These are phyloP conservation scores for Pythium rhizo-oryzae DNA, from an alignment of 352 stramenopile genomes.

Conservation along the genomic window DNA sequence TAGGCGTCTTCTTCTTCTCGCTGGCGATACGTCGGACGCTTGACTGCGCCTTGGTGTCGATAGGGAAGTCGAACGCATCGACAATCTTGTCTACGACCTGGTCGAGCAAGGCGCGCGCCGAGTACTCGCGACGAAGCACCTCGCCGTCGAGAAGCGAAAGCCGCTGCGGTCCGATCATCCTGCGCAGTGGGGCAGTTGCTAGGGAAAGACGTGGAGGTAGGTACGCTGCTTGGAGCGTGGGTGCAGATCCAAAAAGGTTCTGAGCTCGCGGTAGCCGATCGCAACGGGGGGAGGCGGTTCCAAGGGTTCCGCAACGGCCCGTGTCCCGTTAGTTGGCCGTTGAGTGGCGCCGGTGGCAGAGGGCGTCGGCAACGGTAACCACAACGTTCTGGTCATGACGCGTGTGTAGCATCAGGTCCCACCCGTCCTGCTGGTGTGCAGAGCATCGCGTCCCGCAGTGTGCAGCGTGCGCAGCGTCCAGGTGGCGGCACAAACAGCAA, in stretches of 20 bases:
- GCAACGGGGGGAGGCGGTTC: neutral
- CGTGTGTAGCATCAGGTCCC: neutral
- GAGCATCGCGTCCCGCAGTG: neutral
- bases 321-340: neutral
- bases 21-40: neutral
- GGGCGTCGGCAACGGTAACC: neutral
- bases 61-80: constrained; percentile 41
- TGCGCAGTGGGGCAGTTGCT: neutral
- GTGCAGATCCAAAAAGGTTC: constrained; percentile 4
- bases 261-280: neutral
- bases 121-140: constrained; percentile 30
- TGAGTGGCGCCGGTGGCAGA: constrained; percentile 1
- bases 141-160: constrained; percentile 43
- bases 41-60: constrained; percentile 13
- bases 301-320: neutral
- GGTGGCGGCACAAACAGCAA: neutral
- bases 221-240: constrained; percentile 25
- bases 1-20: constrained; percentile 3
- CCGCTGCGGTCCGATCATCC: constrained; percentile 33
- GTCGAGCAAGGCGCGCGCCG: constrained; percentile 29
- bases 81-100: constrained; percentile 43
- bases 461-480: neutral
- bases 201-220: neutral
- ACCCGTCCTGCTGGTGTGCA: neutral
- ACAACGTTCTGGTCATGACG: neutral